Base-by-base conservation (phyloP, 2,329 filamentous ascomycete genomes). In the Trematosphaeria pertusa region DNA sequence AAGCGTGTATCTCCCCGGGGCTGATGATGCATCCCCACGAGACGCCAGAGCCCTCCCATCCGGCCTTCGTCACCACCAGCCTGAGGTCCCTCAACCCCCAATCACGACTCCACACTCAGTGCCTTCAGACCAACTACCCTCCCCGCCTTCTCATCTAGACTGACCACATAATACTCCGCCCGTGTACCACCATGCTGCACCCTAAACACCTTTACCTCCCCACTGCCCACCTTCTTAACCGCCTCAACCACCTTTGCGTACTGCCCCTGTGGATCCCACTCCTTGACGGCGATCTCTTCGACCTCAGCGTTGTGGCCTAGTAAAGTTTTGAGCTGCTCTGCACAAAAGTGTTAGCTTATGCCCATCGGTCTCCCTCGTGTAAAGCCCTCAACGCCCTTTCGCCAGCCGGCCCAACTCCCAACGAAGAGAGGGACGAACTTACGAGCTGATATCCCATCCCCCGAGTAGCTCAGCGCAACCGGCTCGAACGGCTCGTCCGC, bases 401-500 rank as follows among this genome's bases (percentile, higher is more conserved):
- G 15, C 18, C 5, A 33, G 21, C 30, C 33, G 15, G 31, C 14
- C 19, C n/a, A n/a, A 44, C n/a, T 10, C 31, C 9, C 37, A 30
- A 18, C 7, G 18, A 40, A 46, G 43, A 12, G 22, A 20, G 35
- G 22, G 5, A 39, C 18, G 38, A 38, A 44, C 56, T 74, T 79
- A 61, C 66, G 87, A 19, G 59, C 85, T 56, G 83, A 86, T 83
- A 59, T 87, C 64, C 3, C 76, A 38, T 67, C 72, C 52, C 80
- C 79, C 15, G 77, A 71, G 74, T 81, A 89, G 56, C 78, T 79
- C 57, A 96, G 69, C 42, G 81, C 84, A 5, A 96, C 89, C 3
- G 85, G 84, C 68, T 88, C 85, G 71, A 96, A 96, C 4, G 87
- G 86, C 77, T 95, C 90, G 69, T 96, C 91, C 21, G 89, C 85